These are phyloP conservation scores for Aspergillus spinulosporus DNA, from an alignment of 2,329 filamentous ascomycete genomes.

Conservation along the genomic window DNA sequence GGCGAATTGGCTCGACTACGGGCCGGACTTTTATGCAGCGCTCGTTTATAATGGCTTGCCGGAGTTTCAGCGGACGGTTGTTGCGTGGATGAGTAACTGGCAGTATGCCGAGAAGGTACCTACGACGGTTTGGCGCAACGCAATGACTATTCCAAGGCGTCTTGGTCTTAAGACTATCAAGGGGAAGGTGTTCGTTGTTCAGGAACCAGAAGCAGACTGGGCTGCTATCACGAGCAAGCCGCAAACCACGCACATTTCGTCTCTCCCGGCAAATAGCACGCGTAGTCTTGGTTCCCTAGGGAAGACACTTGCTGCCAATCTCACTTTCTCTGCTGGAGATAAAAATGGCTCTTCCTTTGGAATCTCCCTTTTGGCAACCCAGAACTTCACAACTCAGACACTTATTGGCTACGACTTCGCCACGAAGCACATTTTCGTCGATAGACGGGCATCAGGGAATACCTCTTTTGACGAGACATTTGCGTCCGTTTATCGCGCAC, in stretches of 20 bases:
- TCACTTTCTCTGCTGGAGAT: constrained; percentile 22
- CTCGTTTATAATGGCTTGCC: constrained; percentile 27
- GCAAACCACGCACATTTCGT: constrained; percentile 4
- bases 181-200: constrained; percentile 18
- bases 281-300: constrained; percentile 20
- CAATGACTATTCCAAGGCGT: constrained; percentile 28
- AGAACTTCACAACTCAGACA: constrained; percentile 25
- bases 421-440: constrained; percentile 26
- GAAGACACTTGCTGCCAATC: constrained; percentile 23
- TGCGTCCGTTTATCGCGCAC: constrained; percentile 23
- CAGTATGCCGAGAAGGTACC: constrained; percentile 28
- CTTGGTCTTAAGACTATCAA: constrained; percentile 24
- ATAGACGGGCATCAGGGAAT: constrained; percentile 26
- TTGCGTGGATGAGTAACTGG: constrained; percentile 37
- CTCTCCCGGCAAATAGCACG: constrained; percentile 14
- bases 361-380: constrained; percentile 23
- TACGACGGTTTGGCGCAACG: constrained; percentile 29
- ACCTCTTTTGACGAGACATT: constrained; percentile 27
- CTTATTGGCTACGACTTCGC: constrained; percentile 31
- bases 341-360: constrained; percentile 18
- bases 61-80: constrained; percentile 18
- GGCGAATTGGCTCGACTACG: constrained; percentile 33
- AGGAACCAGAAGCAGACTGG: constrained; percentile 20
- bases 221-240: constrained; percentile 8
- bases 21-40: constrained; percentile 34